Evolutionary conservation across 148 eudicot genomes (phyloP).

Genomic region (Vaccinium myrtillus): DNA sequence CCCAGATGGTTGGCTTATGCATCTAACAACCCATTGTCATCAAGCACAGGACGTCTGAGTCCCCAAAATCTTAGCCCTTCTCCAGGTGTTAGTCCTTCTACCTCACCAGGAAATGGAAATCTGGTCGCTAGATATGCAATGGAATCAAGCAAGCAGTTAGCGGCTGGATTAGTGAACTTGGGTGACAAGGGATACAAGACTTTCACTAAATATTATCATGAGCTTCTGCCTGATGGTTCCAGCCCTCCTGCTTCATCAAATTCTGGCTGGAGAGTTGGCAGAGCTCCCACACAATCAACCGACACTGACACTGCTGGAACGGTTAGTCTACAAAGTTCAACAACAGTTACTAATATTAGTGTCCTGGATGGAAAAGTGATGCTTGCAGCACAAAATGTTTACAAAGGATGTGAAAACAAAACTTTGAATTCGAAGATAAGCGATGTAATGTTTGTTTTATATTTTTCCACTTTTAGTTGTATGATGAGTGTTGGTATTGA

Average conservation of each 20-base stretch:
- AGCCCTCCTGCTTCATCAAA: conserved; percentile 60
- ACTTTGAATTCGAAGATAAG: neutral
- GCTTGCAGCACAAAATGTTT: conserved; percentile 7
- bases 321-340: conserved; percentile 39
- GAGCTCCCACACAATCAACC: conserved; percentile 50
- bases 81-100: conserved; percentile 86
- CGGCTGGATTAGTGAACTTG: conserved; percentile 73
- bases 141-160: conserved; percentile 94
- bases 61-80: conserved; percentile 85
- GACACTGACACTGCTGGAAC: conserved; percentile 78
- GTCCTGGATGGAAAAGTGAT: neutral
- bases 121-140: conserved; percentile 87
- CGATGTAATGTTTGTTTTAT: neutral
- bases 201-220: conserved; percentile 82
- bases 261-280: conserved; percentile 64
- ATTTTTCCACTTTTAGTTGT: neutral
- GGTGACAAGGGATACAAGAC: conserved; percentile 90
- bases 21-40: conserved; percentile 69
- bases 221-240: conserved; percentile 77
- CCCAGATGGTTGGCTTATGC: conserved; percentile 97
- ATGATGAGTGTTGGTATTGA: neutral
- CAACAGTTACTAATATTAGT: neutral
- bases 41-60: conserved; percentile 80
- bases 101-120: conserved; percentile 82
- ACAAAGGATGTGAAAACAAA: neutral